Evolutionary conservation across 768 basidiomycete genomes (phyloP), one percentile per base, ranked within the genome.

Genomic region (Rubroboletus pulcherrimus): DNA sequence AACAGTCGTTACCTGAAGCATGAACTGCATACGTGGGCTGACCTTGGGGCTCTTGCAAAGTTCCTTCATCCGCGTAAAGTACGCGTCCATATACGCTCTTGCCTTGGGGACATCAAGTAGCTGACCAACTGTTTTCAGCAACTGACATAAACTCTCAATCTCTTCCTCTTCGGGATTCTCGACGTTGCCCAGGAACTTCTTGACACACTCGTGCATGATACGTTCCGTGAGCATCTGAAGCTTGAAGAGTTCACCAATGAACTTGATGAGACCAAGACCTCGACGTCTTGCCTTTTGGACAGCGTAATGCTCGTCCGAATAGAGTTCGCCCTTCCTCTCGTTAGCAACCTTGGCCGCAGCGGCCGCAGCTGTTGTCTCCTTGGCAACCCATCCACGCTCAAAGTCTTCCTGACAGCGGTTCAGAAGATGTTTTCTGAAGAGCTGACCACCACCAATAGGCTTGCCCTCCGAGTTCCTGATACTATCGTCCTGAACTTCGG

Each of bases 221-320:
- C 93, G 87, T 76, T 94, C 93, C 45, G 93, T 94, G 52, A 98
- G 78, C 93, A 98, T 97, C 75, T 92, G 90, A n/a, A 99, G 78
- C 77, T 98, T 98, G 87, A 93, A 99, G 52, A 98, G 78, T 75
- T 99, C 96, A 60, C 96, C 95, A 59, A 98, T 98, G 76, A 99
- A 95, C 73, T 91, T 92, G 77, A 98, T 93, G 63, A 99, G 82
- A 78, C 96, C 93, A 12, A 98, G 86, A 71, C 96, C 95, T 59
- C 91, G 91, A 57, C 95, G 91, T 77, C 98, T 98, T 40, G 94
- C 96, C 78, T 96, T 97, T 73, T 95, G 89, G 15, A 93, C 93
- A 38, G 88, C 87, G 65, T 96, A 95, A 76, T 98, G 98, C 74
- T 97, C 96, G 1, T 97, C 93, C 14, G 92, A 95, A 70, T 97